Conservation (phyloP, 2,329 filamentous ascomycete species). For the Aureobasidium sp. region DNA sequence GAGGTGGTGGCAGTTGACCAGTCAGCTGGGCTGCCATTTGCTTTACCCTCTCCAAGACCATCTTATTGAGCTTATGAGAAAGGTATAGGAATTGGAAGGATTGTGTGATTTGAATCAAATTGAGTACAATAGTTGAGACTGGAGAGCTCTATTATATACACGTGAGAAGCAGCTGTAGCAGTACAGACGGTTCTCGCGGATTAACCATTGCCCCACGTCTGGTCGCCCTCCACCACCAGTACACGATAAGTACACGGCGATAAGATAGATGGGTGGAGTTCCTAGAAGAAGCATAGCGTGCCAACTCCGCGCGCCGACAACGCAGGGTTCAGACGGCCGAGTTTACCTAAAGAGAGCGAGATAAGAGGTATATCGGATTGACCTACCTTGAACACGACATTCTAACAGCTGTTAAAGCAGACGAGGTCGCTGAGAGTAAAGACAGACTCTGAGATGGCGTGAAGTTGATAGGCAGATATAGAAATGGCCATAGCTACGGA, state of each 20-base stretch:
- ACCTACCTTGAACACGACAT: background rate
- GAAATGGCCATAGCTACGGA: background rate
- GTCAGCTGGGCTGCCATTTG: conserved; percentile 55
- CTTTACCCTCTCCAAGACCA: conserved; percentile 56
- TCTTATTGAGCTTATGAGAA: conserved; percentile 23
- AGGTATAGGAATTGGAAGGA: background rate
- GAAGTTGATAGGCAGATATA: background rate
- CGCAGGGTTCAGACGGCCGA: background rate
- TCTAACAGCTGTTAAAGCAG: background rate
- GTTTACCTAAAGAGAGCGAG: conserved; percentile 2
- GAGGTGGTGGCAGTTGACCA: conserved; percentile 44
- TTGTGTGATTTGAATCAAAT: background rate
- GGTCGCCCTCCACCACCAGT: background rate
- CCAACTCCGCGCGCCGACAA: background rate
- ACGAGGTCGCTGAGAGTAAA: background rate
- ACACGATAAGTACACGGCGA: background rate
- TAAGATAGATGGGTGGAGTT: background rate
- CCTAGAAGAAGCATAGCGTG: background rate
- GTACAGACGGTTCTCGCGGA: background rate
- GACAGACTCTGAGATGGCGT: background rate
- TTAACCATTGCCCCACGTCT: background rate
- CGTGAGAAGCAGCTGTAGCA: background rate
- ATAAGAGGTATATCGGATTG: background rate
- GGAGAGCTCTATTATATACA: background rate
- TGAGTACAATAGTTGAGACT: background rate